These are phyloP conservation scores for Klebsormidium nitens DNA, from an alignment of 139 green algal genomes.

Conservation along the genomic window DNA sequence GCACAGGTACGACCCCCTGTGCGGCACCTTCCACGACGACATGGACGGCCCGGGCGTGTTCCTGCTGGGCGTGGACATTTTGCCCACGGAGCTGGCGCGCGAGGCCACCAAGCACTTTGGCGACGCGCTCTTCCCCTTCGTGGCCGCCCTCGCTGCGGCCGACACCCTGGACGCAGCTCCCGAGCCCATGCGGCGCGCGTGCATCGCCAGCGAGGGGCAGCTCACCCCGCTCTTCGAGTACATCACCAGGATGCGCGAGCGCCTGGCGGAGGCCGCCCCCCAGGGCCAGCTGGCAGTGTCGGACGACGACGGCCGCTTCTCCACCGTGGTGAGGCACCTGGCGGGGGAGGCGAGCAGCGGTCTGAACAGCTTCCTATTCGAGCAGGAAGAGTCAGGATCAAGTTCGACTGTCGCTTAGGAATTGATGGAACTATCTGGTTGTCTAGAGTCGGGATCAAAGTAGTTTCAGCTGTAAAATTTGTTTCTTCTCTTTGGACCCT, in stretches of 20 bases:
- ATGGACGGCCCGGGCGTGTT: constrained; percentile 29
- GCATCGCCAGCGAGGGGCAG: constrained; percentile 14
- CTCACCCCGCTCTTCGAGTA: constrained; percentile 24
- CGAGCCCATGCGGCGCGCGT: not conserved
- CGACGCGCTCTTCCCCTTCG: constrained; percentile 19
- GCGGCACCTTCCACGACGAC: constrained; percentile 11
- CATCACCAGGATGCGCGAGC: constrained; percentile 15
- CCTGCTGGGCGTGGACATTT: constrained; percentile 27
- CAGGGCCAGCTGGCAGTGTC: too few relatives aligned
- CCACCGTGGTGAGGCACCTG: too few relatives aligned
- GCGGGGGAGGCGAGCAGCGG: too few relatives aligned
- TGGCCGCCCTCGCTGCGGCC: not conserved
- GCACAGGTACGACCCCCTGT: constrained; percentile 18
- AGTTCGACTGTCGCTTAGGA: too few relatives aligned
- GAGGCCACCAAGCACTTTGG: constrained; percentile 37
- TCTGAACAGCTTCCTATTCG: too few relatives aligned
- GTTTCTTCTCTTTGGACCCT: too few relatives aligned
- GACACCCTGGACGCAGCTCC: not conserved
- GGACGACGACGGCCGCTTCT: too few relatives aligned
- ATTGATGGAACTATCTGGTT: too few relatives aligned
- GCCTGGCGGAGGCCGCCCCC: too few relatives aligned
- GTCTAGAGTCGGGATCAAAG: too few relatives aligned
- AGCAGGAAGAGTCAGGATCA: too few relatives aligned
- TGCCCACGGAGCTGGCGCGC: constrained; percentile 19
- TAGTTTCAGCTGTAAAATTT: too few relatives aligned